These are phyloP conservation scores for Sabuloglossum arenarium DNA, from an alignment of 495 filamentous ascomycete species.

Conservation along the genomic window DNA sequence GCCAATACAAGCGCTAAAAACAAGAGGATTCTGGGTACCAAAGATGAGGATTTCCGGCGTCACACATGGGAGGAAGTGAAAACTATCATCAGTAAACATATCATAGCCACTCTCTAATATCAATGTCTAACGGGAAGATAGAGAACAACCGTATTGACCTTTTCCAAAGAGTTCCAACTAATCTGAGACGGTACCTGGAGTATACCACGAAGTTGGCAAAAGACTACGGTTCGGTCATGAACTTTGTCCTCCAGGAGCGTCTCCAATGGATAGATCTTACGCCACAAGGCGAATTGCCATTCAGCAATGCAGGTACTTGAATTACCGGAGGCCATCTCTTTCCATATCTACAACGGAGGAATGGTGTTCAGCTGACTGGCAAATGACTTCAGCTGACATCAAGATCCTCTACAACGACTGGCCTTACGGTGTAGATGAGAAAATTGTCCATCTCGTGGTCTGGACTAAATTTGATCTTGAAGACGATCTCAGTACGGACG, in stretches of 20 bases:
- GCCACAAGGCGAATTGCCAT: constrained; percentile 22
- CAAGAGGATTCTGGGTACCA: constrained; percentile 37
- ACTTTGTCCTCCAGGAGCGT: constrained; percentile 45
- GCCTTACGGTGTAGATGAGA: constrained; percentile 62
- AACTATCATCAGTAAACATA: constrained; percentile 28
- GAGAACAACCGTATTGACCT: constrained; percentile 43
- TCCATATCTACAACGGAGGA: background rate
- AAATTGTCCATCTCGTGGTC: constrained; percentile 64
- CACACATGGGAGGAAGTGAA: constrained; percentile 43
- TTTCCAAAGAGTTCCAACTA: constrained; percentile 53
- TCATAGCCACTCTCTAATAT: background rate
- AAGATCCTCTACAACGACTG: constrained; percentile 74
- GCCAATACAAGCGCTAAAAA: constrained; percentile 32
- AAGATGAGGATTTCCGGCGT: constrained; percentile 33
- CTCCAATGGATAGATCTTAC: constrained; percentile 38
- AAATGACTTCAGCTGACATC: constrained; percentile 33
- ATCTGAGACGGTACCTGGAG: constrained; percentile 49
- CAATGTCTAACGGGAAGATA: background rate
- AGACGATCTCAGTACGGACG: constrained; percentile 39
- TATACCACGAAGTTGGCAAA: constrained; percentile 39
- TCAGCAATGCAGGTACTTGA: constrained; percentile 27
- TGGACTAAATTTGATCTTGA: constrained; percentile 81
- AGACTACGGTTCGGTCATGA: constrained; percentile 50
- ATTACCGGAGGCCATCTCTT: background rate
- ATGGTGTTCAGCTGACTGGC: background rate